A percentile compares a stretch with the other conserved stretches of the same genome.
Evolutionary conservation across 495 filamentous ascomycete genomes (phyloP).

Genomic region (Collariella sp.): DNA sequence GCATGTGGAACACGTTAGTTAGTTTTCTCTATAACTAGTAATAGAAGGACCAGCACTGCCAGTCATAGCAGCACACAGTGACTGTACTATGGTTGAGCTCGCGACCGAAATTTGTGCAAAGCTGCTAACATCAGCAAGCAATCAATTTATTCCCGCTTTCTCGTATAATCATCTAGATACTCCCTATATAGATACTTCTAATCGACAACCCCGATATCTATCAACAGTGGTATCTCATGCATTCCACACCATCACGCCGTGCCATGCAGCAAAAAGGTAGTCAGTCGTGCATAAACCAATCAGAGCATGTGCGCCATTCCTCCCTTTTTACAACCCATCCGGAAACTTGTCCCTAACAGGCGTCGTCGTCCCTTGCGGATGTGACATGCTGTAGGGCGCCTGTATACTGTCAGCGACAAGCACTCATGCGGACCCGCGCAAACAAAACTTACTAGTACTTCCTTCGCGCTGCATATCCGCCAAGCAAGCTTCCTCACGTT

Average conservation of each 20-base stretch:
- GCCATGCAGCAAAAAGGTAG: neutral
- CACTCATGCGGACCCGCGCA: neutral
- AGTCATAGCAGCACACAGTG: no score
- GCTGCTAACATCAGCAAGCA: no score
- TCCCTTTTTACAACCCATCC: slow-evolving; percentile 10
- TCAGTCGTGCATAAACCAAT: neutral
- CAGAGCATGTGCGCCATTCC: neutral
- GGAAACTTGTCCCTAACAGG: slow-evolving; percentile 38
- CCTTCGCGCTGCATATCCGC: slow-evolving; percentile 92
- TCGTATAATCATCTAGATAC: neutral
- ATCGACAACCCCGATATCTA: neutral
- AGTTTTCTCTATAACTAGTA: no score
- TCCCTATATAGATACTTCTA: neutral
- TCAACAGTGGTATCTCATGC: slow-evolving; percentile 5
- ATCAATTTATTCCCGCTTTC: neutral
- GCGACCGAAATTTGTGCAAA: no score
- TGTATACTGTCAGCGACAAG: slow-evolving; percentile 21
- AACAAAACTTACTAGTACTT: slow-evolving; percentile 66
- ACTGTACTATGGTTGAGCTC: no score
- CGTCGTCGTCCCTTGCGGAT: slow-evolving; percentile 46
- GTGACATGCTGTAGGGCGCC: slow-evolving; percentile 61
- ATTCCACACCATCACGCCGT: neutral
- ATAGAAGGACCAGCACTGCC: no score
- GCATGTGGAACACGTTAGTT: no score
- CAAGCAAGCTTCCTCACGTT: slow-evolving; percentile 86